Evolutionary conservation across 768 basidiomycete genomes (phyloP), one percentile per base, ranked within the genome.

Genomic region (Lactarius akahatsu): DNA sequence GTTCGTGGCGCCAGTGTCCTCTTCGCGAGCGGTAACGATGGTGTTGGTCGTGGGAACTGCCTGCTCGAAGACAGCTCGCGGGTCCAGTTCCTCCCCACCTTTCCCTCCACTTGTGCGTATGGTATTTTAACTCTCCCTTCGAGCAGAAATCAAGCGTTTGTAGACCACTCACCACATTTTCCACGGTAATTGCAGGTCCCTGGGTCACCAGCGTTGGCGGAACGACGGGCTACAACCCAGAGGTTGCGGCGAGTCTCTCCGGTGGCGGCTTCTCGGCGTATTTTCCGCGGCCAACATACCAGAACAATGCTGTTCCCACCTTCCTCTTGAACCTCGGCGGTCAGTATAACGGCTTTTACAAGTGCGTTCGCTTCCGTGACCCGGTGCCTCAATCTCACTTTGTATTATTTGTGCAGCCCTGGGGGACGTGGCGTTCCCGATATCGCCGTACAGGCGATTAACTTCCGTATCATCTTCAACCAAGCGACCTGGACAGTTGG

Each of bases 391-490:
- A 45, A n/a, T 45, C 43, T 45, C 43, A 45, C 43, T n/a, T 45
- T n/a, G 32, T 34, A 7, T 20, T 2, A n/a, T 45, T 45, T 45
- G 16, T n/a, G 7, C 1, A 20, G 43, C 43, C 7, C 43, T n/a
- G 43, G 43, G 43, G 43, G 43, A 4, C 20, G 20, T n/a, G 43
- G 43, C 20, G 3, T 45, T 45, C 43, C 43, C 43, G 43, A 45
- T 45, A 45, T 45, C 3, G 18, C 43, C 3, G 0, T 45, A n/a
- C 43, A 45, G 43, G 18, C 43, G 0, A 8, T 9, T 45, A 1
- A 10, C 20, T 3, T 20, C 43, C 0, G 0, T 20, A 3, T 9
- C 8, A 0, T 45, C 20, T 1, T 45, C 1, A 7, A 45, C 4
- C 3, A 6, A 0, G 30, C 4, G 30, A 4, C 5, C 5, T 30